phyloP scores from a whole-genome alignment of 1,139 yeast genomes.

The Candida dubliniensis region DNA sequence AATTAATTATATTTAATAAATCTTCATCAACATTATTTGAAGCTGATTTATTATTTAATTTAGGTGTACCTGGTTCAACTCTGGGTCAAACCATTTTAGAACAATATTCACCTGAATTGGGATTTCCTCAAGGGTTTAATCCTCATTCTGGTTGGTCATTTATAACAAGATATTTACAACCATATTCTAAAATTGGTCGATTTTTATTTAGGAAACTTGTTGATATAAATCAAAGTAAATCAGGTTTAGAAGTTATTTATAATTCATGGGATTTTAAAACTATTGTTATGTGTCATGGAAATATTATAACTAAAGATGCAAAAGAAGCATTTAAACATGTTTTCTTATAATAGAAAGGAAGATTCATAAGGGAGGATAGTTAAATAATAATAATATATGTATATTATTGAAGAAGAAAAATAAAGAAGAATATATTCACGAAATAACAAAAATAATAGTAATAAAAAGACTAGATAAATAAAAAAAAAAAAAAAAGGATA shows the following conservation, averaged over 20 bases:
- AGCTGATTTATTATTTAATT: conserved; percentile 59
- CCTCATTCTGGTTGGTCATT: conserved; percentile 46
- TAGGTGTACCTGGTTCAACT: conserved; percentile 29
- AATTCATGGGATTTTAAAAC: conserved; percentile 46
- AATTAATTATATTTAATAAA: conserved; percentile 51
- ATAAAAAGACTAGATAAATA: no score
- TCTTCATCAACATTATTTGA: conserved; percentile 48
- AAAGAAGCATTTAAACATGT: conserved; percentile 27
- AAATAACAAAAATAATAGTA: no score
- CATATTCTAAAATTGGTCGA: conserved; percentile 38
- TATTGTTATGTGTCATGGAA: conserved; percentile 61
- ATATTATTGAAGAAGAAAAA: neutral
- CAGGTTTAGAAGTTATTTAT: conserved; percentile 36
- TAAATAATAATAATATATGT: neutral
- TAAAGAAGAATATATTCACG: no score
- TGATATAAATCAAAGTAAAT: conserved; percentile 24
- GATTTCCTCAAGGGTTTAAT: conserved; percentile 27
- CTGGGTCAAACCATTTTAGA: conserved; percentile 21
- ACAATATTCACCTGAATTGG: conserved; percentile 47
- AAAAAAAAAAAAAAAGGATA: no score
- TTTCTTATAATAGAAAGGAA: conserved; percentile 6
- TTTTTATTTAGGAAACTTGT: conserved; percentile 29
- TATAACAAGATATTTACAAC: conserved; percentile 37
- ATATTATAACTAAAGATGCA: conserved; percentile 47
- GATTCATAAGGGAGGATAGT: no score